Percentiles rank a stretch among this genome's conserved stretches.
These are phyloP conservation scores for Lojkania enalia DNA, from an alignment of 2,329 filamentous ascomycete genomes.

Conservation along the genomic window DNA sequence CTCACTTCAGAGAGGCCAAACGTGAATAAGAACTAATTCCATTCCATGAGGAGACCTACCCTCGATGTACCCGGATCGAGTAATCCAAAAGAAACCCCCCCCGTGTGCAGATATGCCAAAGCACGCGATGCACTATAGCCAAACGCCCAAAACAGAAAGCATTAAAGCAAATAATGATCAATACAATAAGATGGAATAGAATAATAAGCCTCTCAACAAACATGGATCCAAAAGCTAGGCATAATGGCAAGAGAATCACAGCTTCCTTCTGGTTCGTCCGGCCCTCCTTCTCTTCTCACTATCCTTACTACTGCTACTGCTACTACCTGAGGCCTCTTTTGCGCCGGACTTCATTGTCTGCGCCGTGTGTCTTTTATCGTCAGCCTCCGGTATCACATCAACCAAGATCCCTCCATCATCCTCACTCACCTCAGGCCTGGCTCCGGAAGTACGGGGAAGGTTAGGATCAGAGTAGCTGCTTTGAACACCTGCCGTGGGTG, in stretches of 20 bases:
- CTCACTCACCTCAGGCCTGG: slow-evolving; percentile 14
- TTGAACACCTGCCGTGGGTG: slow-evolving; percentile 16
- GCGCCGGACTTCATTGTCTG: slow-evolving; percentile 19
- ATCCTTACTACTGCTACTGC: slow-evolving; percentile 24
- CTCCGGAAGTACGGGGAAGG: slow-evolving; percentile 12
- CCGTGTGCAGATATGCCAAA: no score
- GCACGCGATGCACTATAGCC: neutral
- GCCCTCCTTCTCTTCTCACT: slow-evolving; percentile 31
- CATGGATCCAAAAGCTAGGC: neutral
- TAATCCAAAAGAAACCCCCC: no score
- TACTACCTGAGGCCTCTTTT: slow-evolving; percentile 19
- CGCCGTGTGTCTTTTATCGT: slow-evolving; percentile 17
- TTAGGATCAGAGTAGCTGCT: slow-evolving; percentile 29
- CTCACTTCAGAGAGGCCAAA: no score
- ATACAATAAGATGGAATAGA: neutral
- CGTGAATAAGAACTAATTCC: no score
- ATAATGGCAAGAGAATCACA: slow-evolving; percentile 8
- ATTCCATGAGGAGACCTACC: no score
- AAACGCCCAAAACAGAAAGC: neutral
- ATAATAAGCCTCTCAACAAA: neutral
- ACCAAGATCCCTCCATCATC: slow-evolving; percentile 14
- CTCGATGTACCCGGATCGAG: no score
- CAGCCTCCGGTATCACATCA: slow-evolving; percentile 23
- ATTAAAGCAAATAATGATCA: slow-evolving; percentile 6
- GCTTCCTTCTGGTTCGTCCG: slow-evolving; percentile 28